These are phyloP conservation scores for Scedosporium dehoogii DNA, from an alignment of 2,329 filamentous ascomycete genomes.

Conservation along the genomic window DNA sequence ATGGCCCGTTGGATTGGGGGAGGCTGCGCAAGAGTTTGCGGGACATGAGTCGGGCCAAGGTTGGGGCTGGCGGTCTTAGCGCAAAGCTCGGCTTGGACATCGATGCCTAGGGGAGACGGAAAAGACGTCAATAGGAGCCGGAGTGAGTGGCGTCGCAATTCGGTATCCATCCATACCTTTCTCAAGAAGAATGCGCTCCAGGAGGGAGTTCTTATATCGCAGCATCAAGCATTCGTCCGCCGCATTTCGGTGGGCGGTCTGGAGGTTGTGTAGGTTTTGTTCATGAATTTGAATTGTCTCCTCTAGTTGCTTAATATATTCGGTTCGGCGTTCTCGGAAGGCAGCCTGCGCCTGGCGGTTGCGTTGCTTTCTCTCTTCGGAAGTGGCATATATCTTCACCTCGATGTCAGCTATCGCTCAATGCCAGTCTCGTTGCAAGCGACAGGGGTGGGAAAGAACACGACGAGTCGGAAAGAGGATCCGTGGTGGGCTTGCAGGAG, in stretches of 20 bases:
- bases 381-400: slow-evolving; percentile 88
- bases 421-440: background rate
- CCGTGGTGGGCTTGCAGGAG: too few relatives aligned
- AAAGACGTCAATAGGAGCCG: slow-evolving; percentile 1
- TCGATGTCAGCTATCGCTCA: background rate
- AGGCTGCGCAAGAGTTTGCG: slow-evolving; percentile 59
- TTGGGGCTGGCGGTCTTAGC: slow-evolving; percentile 85
- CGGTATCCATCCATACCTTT: slow-evolving; percentile 55
- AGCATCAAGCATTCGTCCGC: slow-evolving; percentile 97
- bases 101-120: slow-evolving; percentile 56
- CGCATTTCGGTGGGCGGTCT: slow-evolving; percentile 87
- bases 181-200: slow-evolving; percentile 91
- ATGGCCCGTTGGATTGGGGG: slow-evolving; percentile 73
- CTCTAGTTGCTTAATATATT: slow-evolving; percentile 99
- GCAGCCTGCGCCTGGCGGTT: slow-evolving; percentile 96
- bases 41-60: slow-evolving; percentile 58
- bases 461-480: too few relatives aligned
- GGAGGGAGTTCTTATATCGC: slow-evolving; percentile 92
- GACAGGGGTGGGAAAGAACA: too few relatives aligned
- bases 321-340: slow-evolving; percentile 90
- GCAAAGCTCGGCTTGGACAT: slow-evolving; percentile 91
- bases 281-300: slow-evolving; percentile 96
- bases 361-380: slow-evolving; percentile 94
- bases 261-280: slow-evolving; percentile 81
- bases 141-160: background rate